These are phyloP conservation scores for Elongisporangium undulatum DNA, from an alignment of 352 stramenopile genomes.

Conservation along the genomic window DNA sequence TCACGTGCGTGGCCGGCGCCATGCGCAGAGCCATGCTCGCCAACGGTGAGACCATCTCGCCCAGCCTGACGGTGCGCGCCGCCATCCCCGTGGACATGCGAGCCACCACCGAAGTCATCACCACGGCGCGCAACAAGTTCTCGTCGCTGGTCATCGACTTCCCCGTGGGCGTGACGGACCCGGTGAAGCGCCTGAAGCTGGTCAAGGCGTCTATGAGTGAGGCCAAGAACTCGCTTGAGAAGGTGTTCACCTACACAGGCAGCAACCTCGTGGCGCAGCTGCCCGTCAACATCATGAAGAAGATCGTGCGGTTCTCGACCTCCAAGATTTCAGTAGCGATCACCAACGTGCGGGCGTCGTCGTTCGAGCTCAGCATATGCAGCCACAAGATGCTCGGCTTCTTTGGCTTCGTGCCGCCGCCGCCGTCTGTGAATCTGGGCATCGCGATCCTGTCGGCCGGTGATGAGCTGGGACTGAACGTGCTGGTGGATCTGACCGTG, in stretches of 20 bases:
- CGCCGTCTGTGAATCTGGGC: conserved; percentile 73
- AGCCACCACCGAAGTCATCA: conserved; percentile 54
- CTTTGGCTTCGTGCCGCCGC: conserved; percentile 74
- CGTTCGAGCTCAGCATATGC: conserved; percentile 50
- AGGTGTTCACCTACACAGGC: conserved; percentile 65
- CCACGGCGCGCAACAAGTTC: conserved; percentile 69
- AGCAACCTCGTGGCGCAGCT: conserved; percentile 56
- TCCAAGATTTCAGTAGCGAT: conserved; percentile 58
- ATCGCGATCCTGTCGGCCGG: conserved; percentile 69
- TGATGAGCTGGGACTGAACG: conserved; percentile 67
- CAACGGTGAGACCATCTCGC: conserved; percentile 25
- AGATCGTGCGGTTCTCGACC: conserved; percentile 49
- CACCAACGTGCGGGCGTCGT: conserved; percentile 60
- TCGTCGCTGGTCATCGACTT: conserved; percentile 74
- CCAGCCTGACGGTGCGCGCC: conserved; percentile 50
- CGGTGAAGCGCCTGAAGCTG: conserved; percentile 38
- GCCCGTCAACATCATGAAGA: conserved; percentile 42
- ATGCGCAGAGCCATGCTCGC: conserved; percentile 67
- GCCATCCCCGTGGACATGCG: conserved; percentile 82
- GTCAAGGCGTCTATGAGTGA: conserved; percentile 61
- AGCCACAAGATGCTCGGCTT: conserved; percentile 50
- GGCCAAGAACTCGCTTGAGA: conserved; percentile 77
- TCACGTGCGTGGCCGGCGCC: conserved; percentile 68
- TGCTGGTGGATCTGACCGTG: conserved; percentile 68
- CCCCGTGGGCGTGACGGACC: conserved; percentile 46